A percentile compares a stretch with the other conserved stretches of the same genome.
phyloP scores from a whole-genome alignment of 192 early-diverging fungal genomes.

The Backusella liffmaniae region DNA sequence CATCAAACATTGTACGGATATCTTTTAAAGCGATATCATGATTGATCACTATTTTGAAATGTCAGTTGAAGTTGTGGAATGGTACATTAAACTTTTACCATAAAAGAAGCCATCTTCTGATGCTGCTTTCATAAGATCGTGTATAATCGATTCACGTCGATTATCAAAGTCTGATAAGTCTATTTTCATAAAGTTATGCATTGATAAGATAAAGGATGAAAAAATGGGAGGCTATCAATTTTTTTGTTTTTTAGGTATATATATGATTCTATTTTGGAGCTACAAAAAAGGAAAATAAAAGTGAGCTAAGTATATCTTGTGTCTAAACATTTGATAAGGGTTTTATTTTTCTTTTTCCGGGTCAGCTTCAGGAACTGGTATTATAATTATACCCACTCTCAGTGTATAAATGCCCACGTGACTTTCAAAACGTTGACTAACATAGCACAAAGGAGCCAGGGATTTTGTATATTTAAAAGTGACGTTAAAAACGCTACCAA shows the following conservation, averaged over 20 bases:
- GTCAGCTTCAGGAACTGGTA: conserved; percentile 8
- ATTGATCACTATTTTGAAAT: conserved; percentile 23
- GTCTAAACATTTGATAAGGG: background rate
- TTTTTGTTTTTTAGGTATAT: conserved; percentile 2
- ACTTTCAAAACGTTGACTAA: background rate
- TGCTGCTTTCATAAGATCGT: conserved; percentile 19
- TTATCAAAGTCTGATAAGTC: conserved; percentile 28
- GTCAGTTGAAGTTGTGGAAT: background rate
- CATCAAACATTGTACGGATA: conserved; percentile 24
- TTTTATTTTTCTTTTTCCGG: conserved; percentile 4
- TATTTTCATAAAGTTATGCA: conserved; percentile 22
- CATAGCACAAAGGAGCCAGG: background rate
- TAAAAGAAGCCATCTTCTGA: conserved; percentile 32
- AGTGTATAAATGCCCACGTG: background rate
- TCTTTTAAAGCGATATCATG: conserved; percentile 19
- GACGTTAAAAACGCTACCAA: background rate
- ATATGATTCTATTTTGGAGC: background rate
- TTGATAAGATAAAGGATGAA: conserved; percentile 8
- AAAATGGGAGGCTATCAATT: conserved; percentile 3
- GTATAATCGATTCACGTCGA: conserved; percentile 21
- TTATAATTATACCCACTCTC: conserved; percentile 9
- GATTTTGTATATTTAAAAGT: background rate
- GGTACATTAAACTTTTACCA: conserved; percentile 13
- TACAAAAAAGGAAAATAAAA: conserved; percentile 10
- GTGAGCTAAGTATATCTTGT: conserved; percentile 9